Conservation (phyloP, 768 basidiomycete genomes). For the Agrocybe praecox region DNA sequence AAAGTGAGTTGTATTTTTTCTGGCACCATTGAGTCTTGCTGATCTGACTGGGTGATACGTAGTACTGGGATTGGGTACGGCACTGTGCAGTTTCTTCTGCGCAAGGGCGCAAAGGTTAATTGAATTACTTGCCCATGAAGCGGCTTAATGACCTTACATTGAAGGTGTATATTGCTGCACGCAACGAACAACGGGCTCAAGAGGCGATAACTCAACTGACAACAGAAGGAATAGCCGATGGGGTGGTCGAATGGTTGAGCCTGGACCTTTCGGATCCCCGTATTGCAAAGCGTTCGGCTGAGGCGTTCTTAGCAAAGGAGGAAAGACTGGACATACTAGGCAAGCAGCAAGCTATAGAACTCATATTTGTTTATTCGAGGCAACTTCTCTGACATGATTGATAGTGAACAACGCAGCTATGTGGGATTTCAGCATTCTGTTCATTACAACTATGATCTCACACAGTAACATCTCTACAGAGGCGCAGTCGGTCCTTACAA, state of each 20-base stretch:
- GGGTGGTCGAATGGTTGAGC: slow-evolving; percentile 48
- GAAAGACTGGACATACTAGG: slow-evolving; percentile 56
- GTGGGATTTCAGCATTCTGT: slow-evolving; percentile 29
- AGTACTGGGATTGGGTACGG: slow-evolving; percentile 29
- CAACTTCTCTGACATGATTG: background rate
- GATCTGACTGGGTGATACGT: background rate
- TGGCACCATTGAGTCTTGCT: background rate
- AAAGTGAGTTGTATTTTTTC: slow-evolving; percentile 39
- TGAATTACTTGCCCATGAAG: background rate
- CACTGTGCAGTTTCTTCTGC: slow-evolving; percentile 52
- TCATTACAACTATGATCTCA: too few relatives aligned
- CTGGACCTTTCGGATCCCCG: slow-evolving; percentile 54
- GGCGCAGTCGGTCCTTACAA: slow-evolving; percentile 21
- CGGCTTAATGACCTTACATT: background rate
- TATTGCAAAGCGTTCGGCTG: slow-evolving; percentile 46
- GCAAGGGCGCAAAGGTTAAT: slow-evolving; percentile 53
- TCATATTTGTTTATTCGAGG: background rate
- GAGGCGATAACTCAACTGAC: slow-evolving; percentile 49
- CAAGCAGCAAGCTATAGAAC: too few relatives aligned
- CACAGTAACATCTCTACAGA: background rate
- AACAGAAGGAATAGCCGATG: slow-evolving; percentile 45
- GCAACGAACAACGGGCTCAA: slow-evolving; percentile 45
- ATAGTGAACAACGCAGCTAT: slow-evolving; percentile 59
- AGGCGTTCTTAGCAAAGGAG: slow-evolving; percentile 51
- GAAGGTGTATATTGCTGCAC: slow-evolving; percentile 48